Base-by-base conservation (phyloP, 1,284 basidiomycete genomes). In the Ustilago hordei region DNA sequence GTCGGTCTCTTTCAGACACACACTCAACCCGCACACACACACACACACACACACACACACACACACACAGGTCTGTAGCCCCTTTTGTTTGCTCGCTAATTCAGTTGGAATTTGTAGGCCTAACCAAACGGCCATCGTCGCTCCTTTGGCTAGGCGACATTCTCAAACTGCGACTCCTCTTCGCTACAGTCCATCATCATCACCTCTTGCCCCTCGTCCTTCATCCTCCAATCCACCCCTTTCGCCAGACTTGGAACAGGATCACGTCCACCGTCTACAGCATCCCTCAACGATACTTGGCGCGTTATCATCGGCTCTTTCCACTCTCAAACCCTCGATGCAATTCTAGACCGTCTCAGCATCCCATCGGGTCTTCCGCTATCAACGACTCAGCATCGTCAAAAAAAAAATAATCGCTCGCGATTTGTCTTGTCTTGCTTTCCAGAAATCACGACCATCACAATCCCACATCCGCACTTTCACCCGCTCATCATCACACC, bases 401-500 rank as follows among this genome's bases (percentile, higher is more conserved):
- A 17, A 39, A 9, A 4, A 9, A 11, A n/a, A 19, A 19, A 19
- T 2, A 17, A 39, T 39, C 38, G 3, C 38, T 11, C 11, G 15
- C 9, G 9, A 39, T 39, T 39, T 39, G 9, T 9, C 11, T 11
- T 39, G 38, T 9, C 48, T 31, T 13, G 28, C 19, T 7, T 32
- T 12, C n/a, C 28, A 8, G 15, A 23, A 31, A 13, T 32, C 48
- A 50, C 31, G n/a, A 32, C n/a, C 15, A 39, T 17, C 38, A 15
- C 8, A 50, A 32, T 7, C 4, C 12, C 35, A 4, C 47, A 60
- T 12, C 23, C 47, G 11, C n/a, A 41, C 39, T 38, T 32, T 23
- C 39, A n/a, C 58, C 38, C 39, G 47, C 61, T 64, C 23, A 28
- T 28, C 23, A 28, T 28, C 62, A 35, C 19, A 19, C 28, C 35